Evolutionary conservation across 495 filamentous ascomycete genomes (phyloP), one percentile per base, ranked within the genome.

Genomic region (Xylaria palmicola): DNA sequence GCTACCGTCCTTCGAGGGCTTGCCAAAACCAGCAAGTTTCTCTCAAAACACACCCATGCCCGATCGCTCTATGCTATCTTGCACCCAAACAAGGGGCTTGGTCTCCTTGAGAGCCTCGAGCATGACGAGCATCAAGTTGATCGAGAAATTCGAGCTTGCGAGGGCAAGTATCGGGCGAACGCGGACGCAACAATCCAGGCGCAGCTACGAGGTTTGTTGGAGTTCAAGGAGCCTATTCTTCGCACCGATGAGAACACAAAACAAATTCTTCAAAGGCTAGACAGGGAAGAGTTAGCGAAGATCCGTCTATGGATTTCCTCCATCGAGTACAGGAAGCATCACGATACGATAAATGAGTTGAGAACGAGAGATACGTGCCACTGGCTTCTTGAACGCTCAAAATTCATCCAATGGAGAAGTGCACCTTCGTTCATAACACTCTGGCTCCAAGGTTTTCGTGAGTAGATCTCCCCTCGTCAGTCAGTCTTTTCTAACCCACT

Each of bases 381-480:
- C 26, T 56, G 53, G 53, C 26, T 68, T 19, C 24, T 68, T 19
- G n/a, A 57, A 15, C 48, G 58, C 34, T 20, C 41, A 3, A 26
- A 52, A 15, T 68, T 57, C 26, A 6, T 12, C 19, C 45, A 68
- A 53, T 68, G 65, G 65, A 41, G 51, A 40, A 45, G 34, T n/a
- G 34, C 59, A 45, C 62, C 45, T 32, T 47, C 53, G 15, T 43
- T 44, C 6, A 52, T 54, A 17, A 49, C 59, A n/a, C 45, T 68
- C 6, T 68, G 65, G 65, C 55, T 68, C 2, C 43, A 51, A 30
- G 65, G 65, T 3, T 54, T 43, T 48, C 40, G 65, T 68, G 29
- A 54, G 65, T 56, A 50, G 4, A n/a, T n/a, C 17, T 19, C 8
- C 37, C 12, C 17, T 34, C 30, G 27, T n/a, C 4, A 29, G 41